phyloP scores from a whole-genome alignment of 2,329 filamentous ascomycete genomes.

The Neonectria sp. region DNA sequence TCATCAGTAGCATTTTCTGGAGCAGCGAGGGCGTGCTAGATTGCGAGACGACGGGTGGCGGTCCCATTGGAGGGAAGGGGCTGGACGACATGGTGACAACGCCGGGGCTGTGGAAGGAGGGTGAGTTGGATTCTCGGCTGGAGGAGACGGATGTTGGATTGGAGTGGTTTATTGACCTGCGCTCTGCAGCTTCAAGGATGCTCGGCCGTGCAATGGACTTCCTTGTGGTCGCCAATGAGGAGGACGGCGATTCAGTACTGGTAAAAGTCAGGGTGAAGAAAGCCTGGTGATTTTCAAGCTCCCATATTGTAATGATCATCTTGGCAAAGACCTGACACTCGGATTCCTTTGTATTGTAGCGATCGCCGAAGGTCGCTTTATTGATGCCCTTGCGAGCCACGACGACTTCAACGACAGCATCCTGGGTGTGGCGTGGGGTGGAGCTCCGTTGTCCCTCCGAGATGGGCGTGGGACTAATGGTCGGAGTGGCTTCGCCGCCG shows the following conservation, averaged over 20 bases:
- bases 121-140: slow-evolving; percentile 63
- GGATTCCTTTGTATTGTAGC: slow-evolving; percentile 53
- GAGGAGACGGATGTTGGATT: slow-evolving; percentile 64
- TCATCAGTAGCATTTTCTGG: slow-evolving; percentile 81
- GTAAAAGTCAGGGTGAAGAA: slow-evolving; percentile 86
- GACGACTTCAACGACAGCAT: slow-evolving; percentile 78
- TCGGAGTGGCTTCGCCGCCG: slow-evolving; percentile 57
- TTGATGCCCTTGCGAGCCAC: slow-evolving; percentile 67
- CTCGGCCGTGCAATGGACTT: slow-evolving; percentile 58
- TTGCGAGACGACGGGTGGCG: slow-evolving; percentile 70
- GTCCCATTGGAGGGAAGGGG: slow-evolving; percentile 77
- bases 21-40: slow-evolving; percentile 75
- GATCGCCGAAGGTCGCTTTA: slow-evolving; percentile 55
- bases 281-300: slow-evolving; percentile 74
- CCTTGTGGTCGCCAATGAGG: slow-evolving; percentile 51
- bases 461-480: slow-evolving; percentile 43
- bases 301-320: slow-evolving; percentile 85
- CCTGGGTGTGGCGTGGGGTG: slow-evolving; percentile 59
- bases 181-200: slow-evolving; percentile 63
- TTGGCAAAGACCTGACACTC: slow-evolving; percentile 71
- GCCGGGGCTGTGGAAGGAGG: slow-evolving; percentile 66
- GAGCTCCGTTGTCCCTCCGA: slow-evolving; percentile 52
- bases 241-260: slow-evolving; percentile 62
- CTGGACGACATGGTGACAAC: slow-evolving; percentile 67
- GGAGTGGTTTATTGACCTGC: slow-evolving; percentile 60